Evolutionary conservation across 2,329 filamentous ascomycete genomes (phyloP).

Genomic region (Tolypocladium ovalisporum): DNA sequence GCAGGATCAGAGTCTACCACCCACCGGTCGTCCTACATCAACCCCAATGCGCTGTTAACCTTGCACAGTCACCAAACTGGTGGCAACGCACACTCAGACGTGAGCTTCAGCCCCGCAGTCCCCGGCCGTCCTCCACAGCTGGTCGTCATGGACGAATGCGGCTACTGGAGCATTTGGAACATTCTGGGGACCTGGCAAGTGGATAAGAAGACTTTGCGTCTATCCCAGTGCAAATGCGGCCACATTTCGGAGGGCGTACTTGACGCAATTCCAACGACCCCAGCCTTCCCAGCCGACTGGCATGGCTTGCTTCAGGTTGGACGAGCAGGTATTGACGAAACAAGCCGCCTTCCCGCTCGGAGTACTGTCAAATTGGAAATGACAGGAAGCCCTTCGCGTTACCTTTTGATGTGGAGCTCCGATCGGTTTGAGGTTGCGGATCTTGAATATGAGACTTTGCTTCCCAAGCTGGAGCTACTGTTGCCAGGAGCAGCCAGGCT

Average conservation of each 20-base stretch:
- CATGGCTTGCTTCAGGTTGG: constrained; percentile 35
- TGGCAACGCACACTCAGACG: constrained; percentile 46
- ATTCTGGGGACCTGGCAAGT: constrained; percentile 28
- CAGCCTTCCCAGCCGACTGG: constrained; percentile 19
- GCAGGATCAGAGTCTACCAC: constrained; percentile 2
- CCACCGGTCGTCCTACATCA: constrained; percentile 37
- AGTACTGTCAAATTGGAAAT: constrained; percentile 1
- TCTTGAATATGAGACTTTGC: constrained; percentile 18
- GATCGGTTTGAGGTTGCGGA: constrained; percentile 23
- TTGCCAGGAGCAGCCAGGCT: constrained; percentile 11
- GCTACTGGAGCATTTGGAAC: constrained; percentile 60
- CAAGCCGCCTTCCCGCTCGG: constrained; percentile 8
- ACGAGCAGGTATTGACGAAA: constrained; percentile 9
- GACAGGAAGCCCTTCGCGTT: constrained; percentile 1
- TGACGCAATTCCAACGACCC: constrained; percentile 17
- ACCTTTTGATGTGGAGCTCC: constrained; percentile 26
- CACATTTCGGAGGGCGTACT: constrained; percentile 30
- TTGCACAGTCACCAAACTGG: constrained; percentile 43
- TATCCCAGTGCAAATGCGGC: constrained; percentile 27
- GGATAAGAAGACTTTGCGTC: constrained; percentile 20
- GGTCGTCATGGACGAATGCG: constrained; percentile 52
- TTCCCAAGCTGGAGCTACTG: constrained; percentile 16
- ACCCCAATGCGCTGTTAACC: constrained; percentile 41
- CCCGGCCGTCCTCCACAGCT: constrained; percentile 45
- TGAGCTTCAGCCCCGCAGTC: constrained; percentile 49